Evolutionary conservation across 2,329 filamentous ascomycete species (phyloP).

Genomic region (Exophiala sideris): DNA sequence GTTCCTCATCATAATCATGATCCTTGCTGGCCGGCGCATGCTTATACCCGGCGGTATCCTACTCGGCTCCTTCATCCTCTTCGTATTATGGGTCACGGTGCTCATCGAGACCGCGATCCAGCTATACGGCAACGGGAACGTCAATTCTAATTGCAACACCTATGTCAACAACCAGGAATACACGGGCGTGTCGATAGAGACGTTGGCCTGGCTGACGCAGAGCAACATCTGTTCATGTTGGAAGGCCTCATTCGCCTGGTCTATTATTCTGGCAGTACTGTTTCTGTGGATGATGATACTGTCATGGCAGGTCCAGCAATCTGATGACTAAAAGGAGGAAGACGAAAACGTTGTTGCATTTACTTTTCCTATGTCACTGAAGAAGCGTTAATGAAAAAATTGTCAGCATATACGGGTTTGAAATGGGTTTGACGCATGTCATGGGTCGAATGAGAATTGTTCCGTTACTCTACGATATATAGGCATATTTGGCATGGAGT

Average conservation of each 20-base stretch:
- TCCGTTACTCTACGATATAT: slow-evolving; percentile 1
- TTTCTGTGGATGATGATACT: slow-evolving; percentile 66
- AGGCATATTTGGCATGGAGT: slow-evolving; percentile 9
- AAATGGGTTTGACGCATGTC: slow-evolving; percentile 1
- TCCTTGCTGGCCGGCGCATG: slow-evolving; percentile 54
- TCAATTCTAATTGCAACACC: slow-evolving; percentile 58
- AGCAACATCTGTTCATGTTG: slow-evolving; percentile 62
- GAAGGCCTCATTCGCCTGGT: slow-evolving; percentile 62
- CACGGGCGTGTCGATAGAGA: slow-evolving; percentile 51
- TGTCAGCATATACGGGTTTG: slow-evolving; percentile 5
- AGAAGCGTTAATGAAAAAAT: background rate
- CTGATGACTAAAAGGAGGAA: slow-evolving; percentile 28
- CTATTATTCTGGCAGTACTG: slow-evolving; percentile 61
- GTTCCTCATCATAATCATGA: slow-evolving; percentile 58
- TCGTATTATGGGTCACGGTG: slow-evolving; percentile 60
- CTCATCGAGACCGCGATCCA: slow-evolving; percentile 63
- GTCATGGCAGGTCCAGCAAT: slow-evolving; percentile 54
- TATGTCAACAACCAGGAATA: slow-evolving; percentile 50
- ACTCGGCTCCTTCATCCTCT: slow-evolving; percentile 58
- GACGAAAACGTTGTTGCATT: background rate
- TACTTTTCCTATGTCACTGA: background rate
- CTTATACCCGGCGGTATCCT: slow-evolving; percentile 59
- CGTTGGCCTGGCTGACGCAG: slow-evolving; percentile 62
- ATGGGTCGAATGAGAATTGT: background rate
- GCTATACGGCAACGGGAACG: slow-evolving; percentile 56